Evolutionary conservation across 2,329 filamentous ascomycete species (phyloP), one percentile per base, ranked within the genome.

Genomic region (Aspergillus sp.): DNA sequence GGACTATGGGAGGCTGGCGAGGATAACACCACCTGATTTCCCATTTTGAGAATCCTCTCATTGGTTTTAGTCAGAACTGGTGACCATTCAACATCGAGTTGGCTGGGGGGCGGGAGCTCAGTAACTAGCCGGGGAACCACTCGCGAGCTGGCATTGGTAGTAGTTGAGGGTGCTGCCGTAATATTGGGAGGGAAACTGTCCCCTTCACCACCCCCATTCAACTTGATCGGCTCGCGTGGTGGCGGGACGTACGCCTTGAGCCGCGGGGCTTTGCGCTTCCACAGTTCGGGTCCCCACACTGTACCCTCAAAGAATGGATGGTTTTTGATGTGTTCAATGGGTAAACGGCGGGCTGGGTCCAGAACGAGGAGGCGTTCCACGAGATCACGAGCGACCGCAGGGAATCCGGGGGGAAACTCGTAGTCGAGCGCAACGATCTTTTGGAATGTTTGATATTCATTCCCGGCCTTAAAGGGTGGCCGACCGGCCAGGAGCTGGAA

Each of bases 1-100:
- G 86, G 82, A 52, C 83, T 87, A 61, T 88, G 86, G 7, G 86
- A 79, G 46, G 90, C 78, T 7, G 90, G 86, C 2, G 88, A 82
- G 5, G 88, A 86, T 35, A 88, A 77, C 6, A 98, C 90, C 67
- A 90, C 81, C 53, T 96, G 73, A 60, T 98, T 95, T 2, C 93
- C 93, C 19, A 98, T 76, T 67, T 95, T 96, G 53, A 98, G 69
- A 57, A 98, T 98, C 32, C 93, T 82, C 69, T 98, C 93, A 62
- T 97, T 96, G 50, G 83, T 85, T 60, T 85, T 84, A 7, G 88
- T 96, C 47, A 98, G 74, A 4, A 98, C 90, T 1, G 93, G 93
- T 0, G 91, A 96, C 93, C 93, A 98, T 69, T 98, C 93, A 49
- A 98, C 95, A 63, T 98, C 93, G 22, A 98, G 75, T 66, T 97